Conservation (phyloP, 2,329 filamentous ascomycete species). For the Hymenoscyphus scutula region DNA sequence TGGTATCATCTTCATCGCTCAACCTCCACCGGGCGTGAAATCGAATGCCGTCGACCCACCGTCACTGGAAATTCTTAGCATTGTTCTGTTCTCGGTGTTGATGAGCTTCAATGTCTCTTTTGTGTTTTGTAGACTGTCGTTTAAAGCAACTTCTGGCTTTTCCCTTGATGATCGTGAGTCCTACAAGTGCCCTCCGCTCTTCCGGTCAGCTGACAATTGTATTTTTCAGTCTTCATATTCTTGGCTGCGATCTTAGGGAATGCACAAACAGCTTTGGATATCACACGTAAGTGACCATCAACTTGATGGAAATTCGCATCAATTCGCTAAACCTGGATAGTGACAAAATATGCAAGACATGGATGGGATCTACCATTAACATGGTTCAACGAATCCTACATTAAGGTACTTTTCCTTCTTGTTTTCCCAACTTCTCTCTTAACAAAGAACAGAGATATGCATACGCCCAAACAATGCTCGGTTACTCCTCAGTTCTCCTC, state of each 20-base stretch:
- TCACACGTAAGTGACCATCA: conserved; percentile 5
- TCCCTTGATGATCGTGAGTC: conserved; percentile 14
- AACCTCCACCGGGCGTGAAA: conserved; percentile 6
- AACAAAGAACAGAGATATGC: conserved; percentile 7
- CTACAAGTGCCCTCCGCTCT: background rate
- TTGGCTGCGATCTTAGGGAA: conserved; percentile 5
- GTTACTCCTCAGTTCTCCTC: conserved; percentile 6
- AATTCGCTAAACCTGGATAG: background rate
- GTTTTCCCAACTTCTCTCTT: too few relatives aligned
- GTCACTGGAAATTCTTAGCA: conserved; percentile 9
- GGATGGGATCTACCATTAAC: conserved; percentile 11
- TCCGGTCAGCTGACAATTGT: background rate
- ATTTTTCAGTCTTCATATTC: conserved; percentile 9
- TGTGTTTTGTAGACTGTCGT: conserved; percentile 1
- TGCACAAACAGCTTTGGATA: background rate
- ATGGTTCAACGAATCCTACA: conserved; percentile 10
- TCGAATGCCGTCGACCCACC: conserved; percentile 9
- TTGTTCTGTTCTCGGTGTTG: conserved; percentile 8
- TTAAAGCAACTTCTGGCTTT: conserved; percentile 1
- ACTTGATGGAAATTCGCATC: background rate
- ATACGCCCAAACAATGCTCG: conserved; percentile 12
- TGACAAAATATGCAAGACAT: conserved; percentile 11
- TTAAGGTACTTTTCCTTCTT: background rate
- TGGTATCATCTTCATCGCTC: background rate
- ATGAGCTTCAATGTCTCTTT: conserved; percentile 9